Base-by-base conservation (phyloP, 345 rosid species). In the Lepidium aucheri region DNA sequence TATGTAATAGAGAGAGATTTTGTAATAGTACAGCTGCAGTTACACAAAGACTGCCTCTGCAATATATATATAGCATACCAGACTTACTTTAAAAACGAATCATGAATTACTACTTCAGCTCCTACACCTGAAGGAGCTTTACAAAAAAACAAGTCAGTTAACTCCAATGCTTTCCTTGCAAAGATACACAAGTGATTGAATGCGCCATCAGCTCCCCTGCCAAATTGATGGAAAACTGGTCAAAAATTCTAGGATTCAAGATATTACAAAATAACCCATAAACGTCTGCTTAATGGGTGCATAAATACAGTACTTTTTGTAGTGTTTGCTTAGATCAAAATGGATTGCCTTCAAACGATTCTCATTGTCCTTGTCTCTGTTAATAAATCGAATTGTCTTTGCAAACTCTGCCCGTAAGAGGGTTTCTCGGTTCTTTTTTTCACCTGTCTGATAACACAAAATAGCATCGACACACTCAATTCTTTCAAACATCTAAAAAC, bases 391-490 rank as follows among this genome's bases (percentile, higher is more conserved):
- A 76, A 88, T 76, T 13, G 98, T 87, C 76, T 82, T 85, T 55
- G 79, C 81, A 77, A 86, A 93, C 68, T 86, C 98, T 56, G 80
- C 72, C 34, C 81, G 85, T 38, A 93, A 84, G 73, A 85, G 78
- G 60, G 83, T 79, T 76, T 90, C 98, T 42, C 97, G 86, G 55
- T 86, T 89, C 80, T 78, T 85, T 80, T 72, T 82, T 69, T 93
- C 94, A 60, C 17, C 77, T 12, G 85, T 71, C 98, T 93, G 79
- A 51, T 47, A 65, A 30, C 32, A 69, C 35, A 41, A 50, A 60
- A 39, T 16, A 74, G 68, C 24, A 66, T 61, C 20, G 50, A 9
- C 63, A 70, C 32, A 70, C 39, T 26, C 60, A 51, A 26, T 14
- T 58, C 49, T 67, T 70, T 46, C 26, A 41, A 20, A 5, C 52